phyloP scores from a whole-genome alignment of 176 grass and related monocot species.

The Musa beccarii region DNA sequence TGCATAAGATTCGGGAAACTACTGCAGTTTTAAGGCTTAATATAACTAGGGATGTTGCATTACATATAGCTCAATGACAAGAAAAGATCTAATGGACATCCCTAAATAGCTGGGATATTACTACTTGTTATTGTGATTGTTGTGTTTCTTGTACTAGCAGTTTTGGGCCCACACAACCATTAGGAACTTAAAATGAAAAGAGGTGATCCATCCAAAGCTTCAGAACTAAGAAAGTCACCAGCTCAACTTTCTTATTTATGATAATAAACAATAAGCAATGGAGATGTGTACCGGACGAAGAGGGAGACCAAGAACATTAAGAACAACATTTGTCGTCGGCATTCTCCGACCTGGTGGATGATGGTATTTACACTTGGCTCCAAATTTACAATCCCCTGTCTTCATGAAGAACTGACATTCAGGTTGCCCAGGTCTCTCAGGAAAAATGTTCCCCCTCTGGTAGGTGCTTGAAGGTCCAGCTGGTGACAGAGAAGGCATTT shows the following conservation, averaged over 20 bases:
- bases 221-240: neutral
- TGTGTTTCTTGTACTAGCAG: neutral
- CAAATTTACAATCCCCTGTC: conserved; percentile 47
- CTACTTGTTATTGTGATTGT: too few species aligned
- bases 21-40: too few species aligned
- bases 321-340: conserved; percentile 27
- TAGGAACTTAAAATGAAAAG: neutral
- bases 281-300: conserved; percentile 40
- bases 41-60: too few species aligned
- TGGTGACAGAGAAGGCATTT: conserved; percentile 9
- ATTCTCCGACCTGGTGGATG: conserved; percentile 28
- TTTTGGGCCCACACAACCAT: neutral
- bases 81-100: too few species aligned
- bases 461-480: conserved; percentile 19
- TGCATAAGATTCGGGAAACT: too few species aligned
- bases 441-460: conserved; percentile 19
- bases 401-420: conserved; percentile 39
- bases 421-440: conserved; percentile 32
- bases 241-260: neutral
- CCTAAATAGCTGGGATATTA: too few species aligned
- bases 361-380: conserved; percentile 36
- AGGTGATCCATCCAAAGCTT: neutral
- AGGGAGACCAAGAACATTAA: conserved; percentile 36
- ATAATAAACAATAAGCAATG: neutral
- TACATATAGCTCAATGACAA: too few species aligned